These are phyloP conservation scores for Auricularia sp. DNA, from an alignment of 768 basidiomycete genomes.

Conservation along the genomic window DNA sequence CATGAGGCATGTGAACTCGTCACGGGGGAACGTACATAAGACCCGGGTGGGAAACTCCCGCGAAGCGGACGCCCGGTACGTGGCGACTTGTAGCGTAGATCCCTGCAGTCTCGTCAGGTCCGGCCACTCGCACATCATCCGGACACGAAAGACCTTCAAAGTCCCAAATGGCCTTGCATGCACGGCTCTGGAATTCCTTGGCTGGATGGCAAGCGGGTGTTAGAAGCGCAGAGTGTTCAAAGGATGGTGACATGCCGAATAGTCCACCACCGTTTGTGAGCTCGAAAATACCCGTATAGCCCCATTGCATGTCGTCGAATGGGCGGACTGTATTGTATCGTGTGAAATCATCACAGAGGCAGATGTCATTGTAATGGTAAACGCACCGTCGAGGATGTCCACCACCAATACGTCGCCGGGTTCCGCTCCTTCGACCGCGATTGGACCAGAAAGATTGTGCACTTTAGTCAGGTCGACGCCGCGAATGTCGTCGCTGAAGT, in stretches of 20 bases:
- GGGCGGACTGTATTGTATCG: slow-evolving; percentile 36
- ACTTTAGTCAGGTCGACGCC: slow-evolving; percentile 54
- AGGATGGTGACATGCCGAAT: slow-evolving; percentile 35
- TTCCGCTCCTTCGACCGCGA: slow-evolving; percentile 64
- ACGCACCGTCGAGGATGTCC: slow-evolving; percentile 63
- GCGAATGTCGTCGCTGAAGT: slow-evolving; percentile 60
- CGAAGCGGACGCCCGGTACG: slow-evolving; percentile 70
- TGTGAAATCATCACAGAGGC: background rate
- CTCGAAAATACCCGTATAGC: slow-evolving; percentile 74
- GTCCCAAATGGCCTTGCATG: slow-evolving; percentile 76
- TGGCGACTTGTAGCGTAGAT: slow-evolving; percentile 66
- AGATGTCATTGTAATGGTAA: background rate
- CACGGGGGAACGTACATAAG: slow-evolving; percentile 29
- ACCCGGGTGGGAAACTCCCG: slow-evolving; percentile 67
- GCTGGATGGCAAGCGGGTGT: slow-evolving; percentile 26
- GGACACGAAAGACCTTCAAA: slow-evolving; percentile 37
- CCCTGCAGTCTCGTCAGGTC: slow-evolving; percentile 26
- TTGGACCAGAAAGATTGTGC: slow-evolving; percentile 69
- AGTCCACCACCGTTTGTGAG: slow-evolving; percentile 62
- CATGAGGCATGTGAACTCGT: background rate
- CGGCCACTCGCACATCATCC: slow-evolving; percentile 4
- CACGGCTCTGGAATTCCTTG: slow-evolving; percentile 56
- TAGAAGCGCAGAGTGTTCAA: background rate
- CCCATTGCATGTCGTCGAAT: slow-evolving; percentile 74
- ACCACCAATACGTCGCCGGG: slow-evolving; percentile 74